Evolutionary conservation across 768 basidiomycete species (phyloP).

Genomic region (Hirschioporus abietinus): DNA sequence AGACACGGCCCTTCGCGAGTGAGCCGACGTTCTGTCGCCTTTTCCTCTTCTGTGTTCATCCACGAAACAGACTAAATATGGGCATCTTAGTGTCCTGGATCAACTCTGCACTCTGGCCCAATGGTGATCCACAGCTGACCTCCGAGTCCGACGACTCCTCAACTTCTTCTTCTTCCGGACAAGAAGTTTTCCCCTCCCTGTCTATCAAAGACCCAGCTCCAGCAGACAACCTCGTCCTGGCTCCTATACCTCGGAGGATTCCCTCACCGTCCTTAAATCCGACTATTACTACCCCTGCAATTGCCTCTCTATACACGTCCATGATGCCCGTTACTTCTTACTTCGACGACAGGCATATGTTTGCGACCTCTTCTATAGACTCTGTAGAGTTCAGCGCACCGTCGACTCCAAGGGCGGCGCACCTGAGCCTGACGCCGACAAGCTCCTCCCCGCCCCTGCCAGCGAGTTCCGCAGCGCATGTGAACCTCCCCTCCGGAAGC

Average conservation of each 20-base stretch:
- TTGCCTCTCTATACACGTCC: neutral
- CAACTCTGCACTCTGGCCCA: neutral
- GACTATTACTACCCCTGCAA: neutral
- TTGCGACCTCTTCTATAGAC: neutral
- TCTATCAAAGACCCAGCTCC: neutral
- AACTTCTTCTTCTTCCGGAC: neutral
- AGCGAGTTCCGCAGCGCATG: neutral
- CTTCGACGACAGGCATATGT: neutral
- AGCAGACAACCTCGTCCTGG: neutral
- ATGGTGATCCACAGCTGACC: neutral
- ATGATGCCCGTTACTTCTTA: neutral
- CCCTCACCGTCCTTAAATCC: neutral
- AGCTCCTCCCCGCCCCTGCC: neutral
- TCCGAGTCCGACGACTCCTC: neutral
- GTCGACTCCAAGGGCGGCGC: neutral
- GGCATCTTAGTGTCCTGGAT: constrained; percentile 6
- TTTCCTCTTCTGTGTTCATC: constrained; percentile 2
- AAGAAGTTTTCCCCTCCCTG: neutral
- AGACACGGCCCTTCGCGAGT: neutral
- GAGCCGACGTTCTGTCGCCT: constrained; percentile 2
- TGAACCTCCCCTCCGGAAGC: neutral
- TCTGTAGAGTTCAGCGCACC: neutral
- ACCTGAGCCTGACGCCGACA: neutral
- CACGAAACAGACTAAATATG: constrained; percentile 1
- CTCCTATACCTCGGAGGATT: neutral